Percentiles rank a stretch among this genome's conserved stretches.
phyloP scores from a whole-genome alignment of 2,329 filamentous ascomycete species.

The Aspergillus thermomutatus region DNA sequence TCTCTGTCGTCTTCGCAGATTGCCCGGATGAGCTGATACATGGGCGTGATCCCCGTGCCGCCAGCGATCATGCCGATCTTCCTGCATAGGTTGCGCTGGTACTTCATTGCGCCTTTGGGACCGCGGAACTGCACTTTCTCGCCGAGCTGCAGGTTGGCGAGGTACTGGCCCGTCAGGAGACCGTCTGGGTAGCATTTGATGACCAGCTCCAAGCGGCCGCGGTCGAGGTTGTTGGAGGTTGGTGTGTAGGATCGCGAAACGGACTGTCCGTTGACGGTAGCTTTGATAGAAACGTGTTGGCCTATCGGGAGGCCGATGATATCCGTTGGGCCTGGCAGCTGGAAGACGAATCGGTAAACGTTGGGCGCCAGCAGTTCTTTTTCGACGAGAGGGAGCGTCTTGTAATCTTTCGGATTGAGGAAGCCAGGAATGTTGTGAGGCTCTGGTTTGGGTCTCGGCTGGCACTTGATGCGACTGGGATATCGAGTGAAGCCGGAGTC shows the following conservation, averaged over 20 bases:
- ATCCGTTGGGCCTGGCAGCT: conserved; percentile 43
- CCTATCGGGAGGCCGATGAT: conserved; percentile 55
- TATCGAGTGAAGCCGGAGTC: conserved; percentile 24
- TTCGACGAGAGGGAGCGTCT: conserved; percentile 43
- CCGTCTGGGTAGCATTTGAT: conserved; percentile 36
- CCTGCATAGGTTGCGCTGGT: conserved; percentile 24
- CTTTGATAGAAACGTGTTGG: conserved; percentile 55
- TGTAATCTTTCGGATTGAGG: conserved; percentile 49
- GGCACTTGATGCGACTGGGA: conserved; percentile 38
- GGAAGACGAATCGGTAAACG: conserved; percentile 47
- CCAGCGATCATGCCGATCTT: conserved; percentile 38
- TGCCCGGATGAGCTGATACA: conserved; percentile 61
- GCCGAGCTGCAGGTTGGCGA: conserved; percentile 26
- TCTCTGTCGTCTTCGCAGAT: conserved; percentile 60
- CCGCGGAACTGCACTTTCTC: conserved; percentile 34
- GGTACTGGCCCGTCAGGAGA: conserved; percentile 27
- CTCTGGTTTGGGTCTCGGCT: conserved; percentile 36
- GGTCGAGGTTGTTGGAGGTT: conserved; percentile 33
- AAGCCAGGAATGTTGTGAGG: conserved; percentile 45
- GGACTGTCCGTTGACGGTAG: conserved; percentile 44
- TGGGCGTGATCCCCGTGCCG: conserved; percentile 46
- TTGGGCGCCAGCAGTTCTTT: conserved; percentile 21
- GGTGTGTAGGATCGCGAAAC: conserved; percentile 55
- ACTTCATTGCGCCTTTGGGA: conserved; percentile 35
- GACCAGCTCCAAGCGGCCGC: conserved; percentile 31